phyloP scores from a whole-genome alignment of 176 grass and related monocot species.

The Oropetium thomaeum region DNA sequence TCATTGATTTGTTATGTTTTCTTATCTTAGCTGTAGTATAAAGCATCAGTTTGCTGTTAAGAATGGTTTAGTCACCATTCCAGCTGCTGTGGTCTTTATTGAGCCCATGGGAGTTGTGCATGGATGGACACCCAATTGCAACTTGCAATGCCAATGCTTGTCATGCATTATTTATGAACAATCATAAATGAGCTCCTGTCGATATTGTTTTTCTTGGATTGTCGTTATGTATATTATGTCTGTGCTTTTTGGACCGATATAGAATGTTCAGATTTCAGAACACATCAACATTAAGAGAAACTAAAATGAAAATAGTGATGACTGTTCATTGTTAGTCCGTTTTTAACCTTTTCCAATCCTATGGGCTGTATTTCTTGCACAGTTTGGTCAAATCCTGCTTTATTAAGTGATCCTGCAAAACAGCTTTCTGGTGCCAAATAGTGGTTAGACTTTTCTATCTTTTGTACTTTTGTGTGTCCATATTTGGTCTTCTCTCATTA shows the following conservation, averaged over 20 bases:
- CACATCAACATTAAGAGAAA: neutral
- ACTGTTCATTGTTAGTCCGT: neutral
- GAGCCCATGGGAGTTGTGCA: neutral
- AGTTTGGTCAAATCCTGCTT: neutral
- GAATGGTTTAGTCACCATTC: neutral
- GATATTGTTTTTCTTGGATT: neutral
- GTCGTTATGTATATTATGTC: neutral
- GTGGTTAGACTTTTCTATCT: neutral
- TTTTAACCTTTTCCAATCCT: neutral
- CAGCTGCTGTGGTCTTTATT: neutral
- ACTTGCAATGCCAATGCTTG: constrained; percentile 8
- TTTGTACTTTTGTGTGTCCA: neutral
- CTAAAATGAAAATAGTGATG: neutral
- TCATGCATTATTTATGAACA: constrained; percentile 11
- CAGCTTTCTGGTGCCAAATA: neutral
- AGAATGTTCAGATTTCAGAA: neutral
- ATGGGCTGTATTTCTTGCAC: neutral
- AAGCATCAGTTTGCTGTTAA: neutral
- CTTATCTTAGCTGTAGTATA: neutral
- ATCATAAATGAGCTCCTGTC: constrained; percentile 3
- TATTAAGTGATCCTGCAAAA: neutral
- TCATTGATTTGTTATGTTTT: neutral
- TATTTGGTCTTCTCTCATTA: neutral
- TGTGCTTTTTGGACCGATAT: neutral
- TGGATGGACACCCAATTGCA: neutral